A percentile compares a stretch with the other conserved stretches of the same genome.
Evolutionary conservation across 208 protist genomes (phyloP).

Genomic region (Wallacemonas sp.): DNA sequence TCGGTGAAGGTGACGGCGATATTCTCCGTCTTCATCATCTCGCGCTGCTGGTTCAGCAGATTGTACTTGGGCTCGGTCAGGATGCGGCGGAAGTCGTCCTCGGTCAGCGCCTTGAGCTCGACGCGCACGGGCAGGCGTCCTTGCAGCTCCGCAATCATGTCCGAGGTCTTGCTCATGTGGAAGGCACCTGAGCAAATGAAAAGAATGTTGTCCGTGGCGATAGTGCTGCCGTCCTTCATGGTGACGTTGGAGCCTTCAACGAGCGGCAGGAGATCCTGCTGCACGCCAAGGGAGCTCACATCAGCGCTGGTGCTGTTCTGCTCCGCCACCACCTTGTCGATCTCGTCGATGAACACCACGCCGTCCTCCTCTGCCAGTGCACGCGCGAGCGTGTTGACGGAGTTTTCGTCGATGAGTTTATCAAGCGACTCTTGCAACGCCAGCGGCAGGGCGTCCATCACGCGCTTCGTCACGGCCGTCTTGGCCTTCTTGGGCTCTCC

Average conservation of each 20-base stretch:
- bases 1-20: constrained; percentile 95
- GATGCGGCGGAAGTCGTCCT: constrained; percentile 95
- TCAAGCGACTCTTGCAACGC: constrained; percentile 85
- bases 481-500: constrained; percentile 46
- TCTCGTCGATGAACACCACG: constrained; percentile 99
- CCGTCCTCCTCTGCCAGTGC: constrained; percentile 93
- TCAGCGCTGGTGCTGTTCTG: constrained; percentile 55
- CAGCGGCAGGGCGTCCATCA: constrained; percentile 81
- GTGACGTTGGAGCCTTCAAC: constrained; percentile 96
- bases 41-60: constrained; percentile 91
- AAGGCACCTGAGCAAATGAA: constrained; percentile 98
- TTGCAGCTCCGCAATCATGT: constrained; percentile 96
- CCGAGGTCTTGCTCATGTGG: constrained; percentile 89
- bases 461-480: constrained; percentile 63
- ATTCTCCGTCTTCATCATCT: constrained; percentile 94
- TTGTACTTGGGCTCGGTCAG: constrained; percentile 97
- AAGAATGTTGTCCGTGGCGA: constrained; percentile 97
- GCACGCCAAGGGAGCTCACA: constrained; percentile 94
- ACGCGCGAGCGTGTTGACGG: constrained; percentile 82
- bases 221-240: constrained; percentile 95
- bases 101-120: constrained; percentile 94
- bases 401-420: constrained; percentile 90
- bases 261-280: constrained; percentile 98
- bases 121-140: constrained; percentile 98
- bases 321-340: constrained; percentile 96